These are phyloP conservation scores for Fusarium nisikadoi DNA, from an alignment of 2,329 filamentous ascomycete genomes.

Conservation along the genomic window DNA sequence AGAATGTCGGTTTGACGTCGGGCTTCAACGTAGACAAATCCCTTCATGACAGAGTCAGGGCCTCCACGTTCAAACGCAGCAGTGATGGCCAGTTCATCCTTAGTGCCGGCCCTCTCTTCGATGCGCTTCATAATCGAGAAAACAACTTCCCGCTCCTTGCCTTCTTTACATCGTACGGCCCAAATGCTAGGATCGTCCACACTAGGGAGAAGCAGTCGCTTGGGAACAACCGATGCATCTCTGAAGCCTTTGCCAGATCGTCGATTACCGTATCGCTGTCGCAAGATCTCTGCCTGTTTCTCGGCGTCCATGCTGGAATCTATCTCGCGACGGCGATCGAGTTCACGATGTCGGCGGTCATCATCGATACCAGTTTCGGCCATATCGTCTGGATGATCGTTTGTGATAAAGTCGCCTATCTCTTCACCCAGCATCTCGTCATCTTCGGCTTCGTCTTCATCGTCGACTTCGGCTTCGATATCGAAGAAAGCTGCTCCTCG, in stretches of 20 bases:
- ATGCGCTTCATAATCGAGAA: conserved; percentile 89
- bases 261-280: conserved; percentile 87
- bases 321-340: conserved; percentile 90
- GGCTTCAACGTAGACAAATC: conserved; percentile 95
- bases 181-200: conserved; percentile 97
- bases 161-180: conserved; percentile 91
- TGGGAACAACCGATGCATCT: conserved; percentile 82
- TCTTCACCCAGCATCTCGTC: conserved; percentile 90
- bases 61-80: conserved; percentile 91
- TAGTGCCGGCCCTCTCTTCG: conserved; percentile 80
- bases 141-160: conserved; percentile 93
- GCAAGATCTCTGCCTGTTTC: conserved; percentile 87
- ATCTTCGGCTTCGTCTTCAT: conserved; percentile 87
- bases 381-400: conserved; percentile 90
- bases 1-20: conserved; percentile 87
- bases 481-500: conserved; percentile 90
- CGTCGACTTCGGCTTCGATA: conserved; percentile 97
- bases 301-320: conserved; percentile 91
- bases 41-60: conserved; percentile 83
- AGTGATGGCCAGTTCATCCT: conserved; percentile 84
- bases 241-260: conserved; percentile 71
- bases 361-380: conserved; percentile 85
- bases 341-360: conserved; percentile 91
- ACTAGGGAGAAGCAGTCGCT: conserved; percentile 86
- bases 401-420: conserved; percentile 85